phyloP scores from a whole-genome alignment of 2,329 filamentous ascomycete species.

The Diaporthe citri region DNA sequence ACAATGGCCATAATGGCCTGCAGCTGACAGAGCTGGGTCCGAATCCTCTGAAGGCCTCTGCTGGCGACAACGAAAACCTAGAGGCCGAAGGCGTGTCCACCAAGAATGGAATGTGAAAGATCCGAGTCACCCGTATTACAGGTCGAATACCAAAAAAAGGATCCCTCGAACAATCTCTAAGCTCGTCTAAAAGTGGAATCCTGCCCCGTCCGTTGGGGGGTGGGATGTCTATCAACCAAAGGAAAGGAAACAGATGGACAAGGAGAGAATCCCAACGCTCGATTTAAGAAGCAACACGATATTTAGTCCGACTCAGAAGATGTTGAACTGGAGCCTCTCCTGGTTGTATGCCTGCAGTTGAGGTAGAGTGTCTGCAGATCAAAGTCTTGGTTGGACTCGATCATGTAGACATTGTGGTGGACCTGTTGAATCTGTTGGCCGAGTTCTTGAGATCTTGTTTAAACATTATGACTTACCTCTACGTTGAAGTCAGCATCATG shows the following conservation, averaged over 20 bases:
- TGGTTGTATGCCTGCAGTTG: not conserved
- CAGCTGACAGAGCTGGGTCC: too few relatives aligned
- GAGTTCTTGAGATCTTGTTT: conserved; percentile 35
- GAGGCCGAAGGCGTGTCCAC: too few relatives aligned
- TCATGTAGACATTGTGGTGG: conserved; percentile 4
- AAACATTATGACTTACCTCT: not conserved
- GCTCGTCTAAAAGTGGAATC: too few relatives aligned
- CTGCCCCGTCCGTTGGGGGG: too few relatives aligned
- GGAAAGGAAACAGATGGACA: not conserved
- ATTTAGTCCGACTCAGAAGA: not conserved
- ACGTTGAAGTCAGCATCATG: not conserved
- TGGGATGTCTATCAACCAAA: too few relatives aligned
- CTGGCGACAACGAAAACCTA: too few relatives aligned
- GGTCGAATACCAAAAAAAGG: too few relatives aligned
- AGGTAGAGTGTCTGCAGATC: not conserved
- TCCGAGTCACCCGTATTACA: too few relatives aligned
- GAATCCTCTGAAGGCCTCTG: too few relatives aligned
- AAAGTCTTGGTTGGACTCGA: not conserved
- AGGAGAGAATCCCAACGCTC: not conserved
- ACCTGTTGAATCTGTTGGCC: not conserved
- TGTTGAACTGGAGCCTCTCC: not conserved
- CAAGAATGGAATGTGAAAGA: too few relatives aligned
- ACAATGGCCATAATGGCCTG: not conserved
- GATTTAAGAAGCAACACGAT: not conserved
- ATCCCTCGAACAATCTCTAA: too few relatives aligned